Conservation (phyloP, 73 alveolate species). For the Durusdinium trenchii region DNA sequence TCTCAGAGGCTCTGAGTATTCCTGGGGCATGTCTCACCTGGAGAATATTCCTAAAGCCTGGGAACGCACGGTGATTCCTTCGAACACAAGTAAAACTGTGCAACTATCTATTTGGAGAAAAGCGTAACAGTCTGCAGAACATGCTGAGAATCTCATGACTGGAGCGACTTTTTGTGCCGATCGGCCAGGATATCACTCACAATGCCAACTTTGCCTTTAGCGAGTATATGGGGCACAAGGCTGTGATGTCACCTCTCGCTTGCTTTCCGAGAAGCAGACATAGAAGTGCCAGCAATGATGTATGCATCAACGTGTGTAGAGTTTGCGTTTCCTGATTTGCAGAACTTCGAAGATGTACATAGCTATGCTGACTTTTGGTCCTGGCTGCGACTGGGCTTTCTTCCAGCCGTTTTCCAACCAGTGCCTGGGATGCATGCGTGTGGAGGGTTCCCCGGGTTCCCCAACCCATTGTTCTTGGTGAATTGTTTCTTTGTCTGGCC, state of each 20-base stretch:
- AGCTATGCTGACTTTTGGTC: conserved; percentile 67
- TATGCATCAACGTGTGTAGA: background rate
- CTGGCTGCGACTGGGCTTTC: conserved; percentile 69
- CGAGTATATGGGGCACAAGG: conserved; percentile 73
- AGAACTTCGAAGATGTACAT: conserved; percentile 59
- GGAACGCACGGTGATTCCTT: too few species aligned
- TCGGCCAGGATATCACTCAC: conserved; percentile 17
- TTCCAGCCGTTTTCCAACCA: conserved; percentile 40
- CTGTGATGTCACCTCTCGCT: background rate
- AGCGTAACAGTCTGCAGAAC: too few species aligned
- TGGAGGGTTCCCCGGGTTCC: too few species aligned
- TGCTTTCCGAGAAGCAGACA: too few species aligned
- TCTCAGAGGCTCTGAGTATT: background rate
- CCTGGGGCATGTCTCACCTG: too few species aligned
- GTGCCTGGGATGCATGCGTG: background rate
- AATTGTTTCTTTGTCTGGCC: too few species aligned
- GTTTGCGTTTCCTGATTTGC: background rate
- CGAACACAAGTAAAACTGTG: too few species aligned
- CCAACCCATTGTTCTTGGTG: too few species aligned
- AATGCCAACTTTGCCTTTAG: conserved; percentile 77
- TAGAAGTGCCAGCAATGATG: too few species aligned
- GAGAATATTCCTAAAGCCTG: too few species aligned
- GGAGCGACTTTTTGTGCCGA: background rate
- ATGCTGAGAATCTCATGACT: too few species aligned
- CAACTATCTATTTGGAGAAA: too few species aligned